Evolutionary conservation across 768 basidiomycete species (phyloP), one percentile per base, ranked within the genome.

Genomic region (Boletellus ananiceps): DNA sequence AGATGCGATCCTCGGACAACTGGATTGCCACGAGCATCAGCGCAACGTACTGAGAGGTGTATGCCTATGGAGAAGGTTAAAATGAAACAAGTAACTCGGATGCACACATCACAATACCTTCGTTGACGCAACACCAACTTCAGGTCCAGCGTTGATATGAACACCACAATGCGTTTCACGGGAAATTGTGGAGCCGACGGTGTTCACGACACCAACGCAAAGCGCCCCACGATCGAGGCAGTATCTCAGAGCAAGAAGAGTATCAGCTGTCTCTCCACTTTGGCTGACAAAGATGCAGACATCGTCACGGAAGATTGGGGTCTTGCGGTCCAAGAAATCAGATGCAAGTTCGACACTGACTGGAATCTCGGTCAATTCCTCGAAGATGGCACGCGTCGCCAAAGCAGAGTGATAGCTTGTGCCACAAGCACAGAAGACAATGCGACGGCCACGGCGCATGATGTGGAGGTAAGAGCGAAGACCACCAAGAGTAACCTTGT

Each of bases 151-250:
- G 64, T 99, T 99, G 76, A 99, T 97, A 74, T 98, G 96, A 45
- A 99, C 86, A 86, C 96, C 96, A 56, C 93, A 96, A 74, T 99
- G 96, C 3, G 94, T 93, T 73, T 98, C 93, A 64, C 95, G 89
- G 37, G 95, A 97, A 60, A 98, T 82, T 4, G 95, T 97, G 19
- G 93, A 96, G 42, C 96, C 96, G 61, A 99, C 96, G 32, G 93
- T 94, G 76, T 99, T 98, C 69, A 99, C 93, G 44, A 98, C 90
- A 74, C 96, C 96, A 40, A 99, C 81, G 65, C 90, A 94, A 38
- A 99, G 82, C 8, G 96, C 95, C 39, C 96, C 96, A 51, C 96
- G 81, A 67, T 99, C 96, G 63, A 96, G 69, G 70, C 94, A 98
- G 75, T 99, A 99, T 51, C 90, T 83, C 74, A 99, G 73, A 21